Percentiles rank a stretch among this genome's conserved stretches.
phyloP scores from a whole-genome alignment of 108 stramenopile genomes.

The Discostella pseudostelligera region DNA sequence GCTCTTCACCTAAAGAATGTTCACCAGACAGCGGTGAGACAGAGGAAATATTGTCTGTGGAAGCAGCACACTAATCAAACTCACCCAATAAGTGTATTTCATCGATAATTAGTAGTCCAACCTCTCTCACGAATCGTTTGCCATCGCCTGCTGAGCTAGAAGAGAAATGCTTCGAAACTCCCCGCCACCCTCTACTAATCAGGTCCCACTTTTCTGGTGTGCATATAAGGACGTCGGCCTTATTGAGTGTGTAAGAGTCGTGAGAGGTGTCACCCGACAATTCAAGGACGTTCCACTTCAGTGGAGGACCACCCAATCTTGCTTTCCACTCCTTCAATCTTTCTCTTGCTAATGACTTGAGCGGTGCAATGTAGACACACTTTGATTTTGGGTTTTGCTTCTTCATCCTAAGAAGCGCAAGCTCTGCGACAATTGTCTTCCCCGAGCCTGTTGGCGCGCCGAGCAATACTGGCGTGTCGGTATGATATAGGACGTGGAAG shows the following conservation, averaged over 20 bases:
- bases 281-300: slow-evolving; percentile 93
- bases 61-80: background rate
- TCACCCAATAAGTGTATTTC: slow-evolving; percentile 97
- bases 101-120: slow-evolving; percentile 94
- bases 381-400: slow-evolving; percentile 57
- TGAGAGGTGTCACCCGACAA: slow-evolving; percentile 97
- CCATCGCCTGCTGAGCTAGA: slow-evolving; percentile 51
- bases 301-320: slow-evolving; percentile 70
- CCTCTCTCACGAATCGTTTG: slow-evolving; percentile 76
- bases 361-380: slow-evolving; percentile 97
- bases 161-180: slow-evolving; percentile 35
- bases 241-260: slow-evolving; percentile 74
- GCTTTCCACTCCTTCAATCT: slow-evolving; percentile 93
- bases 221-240: slow-evolving; percentile 94
- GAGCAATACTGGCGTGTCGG: slow-evolving; percentile 90
- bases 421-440: slow-evolving; percentile 89
- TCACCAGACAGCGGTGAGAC: background rate
- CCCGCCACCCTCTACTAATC: slow-evolving; percentile 92
- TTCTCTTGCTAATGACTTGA: slow-evolving; percentile 97
- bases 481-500: slow-evolving; percentile 87
- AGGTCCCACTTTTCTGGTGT: slow-evolving; percentile 99
- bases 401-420: slow-evolving; percentile 91
- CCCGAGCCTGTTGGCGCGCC: slow-evolving; percentile 98
- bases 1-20: slow-evolving; percentile 61
- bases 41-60: background rate